phyloP scores from a whole-genome alignment of 768 basidiomycete genomes.

The Royoungia palumana region DNA sequence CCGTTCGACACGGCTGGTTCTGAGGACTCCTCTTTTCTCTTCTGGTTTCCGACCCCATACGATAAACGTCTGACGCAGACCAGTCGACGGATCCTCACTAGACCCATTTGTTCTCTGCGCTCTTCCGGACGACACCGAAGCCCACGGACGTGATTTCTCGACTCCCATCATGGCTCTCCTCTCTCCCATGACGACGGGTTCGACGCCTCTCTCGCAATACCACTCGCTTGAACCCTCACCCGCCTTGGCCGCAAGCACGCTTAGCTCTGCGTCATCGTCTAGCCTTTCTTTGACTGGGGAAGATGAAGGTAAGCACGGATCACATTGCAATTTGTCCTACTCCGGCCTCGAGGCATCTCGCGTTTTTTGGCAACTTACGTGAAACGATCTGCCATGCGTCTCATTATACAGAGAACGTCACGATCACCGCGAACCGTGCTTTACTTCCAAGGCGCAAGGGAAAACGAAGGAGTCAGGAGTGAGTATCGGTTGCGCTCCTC shows the following conservation, averaged over 20 bases:
- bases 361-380: slow-evolving; percentile 33
- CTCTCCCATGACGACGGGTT: slow-evolving; percentile 23
- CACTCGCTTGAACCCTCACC: slow-evolving; percentile 33
- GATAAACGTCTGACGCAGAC: slow-evolving; percentile 40
- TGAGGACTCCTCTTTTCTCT: slow-evolving; percentile 52
- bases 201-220: slow-evolving; percentile 33
- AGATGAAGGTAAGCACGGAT: slow-evolving; percentile 58
- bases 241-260: slow-evolving; percentile 13
- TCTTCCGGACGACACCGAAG: slow-evolving; percentile 8
- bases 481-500: slow-evolving; percentile 33
- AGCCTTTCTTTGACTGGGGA: slow-evolving; percentile 50
- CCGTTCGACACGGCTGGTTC: not conserved
- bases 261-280: slow-evolving; percentile 41
- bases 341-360: slow-evolving; percentile 21
- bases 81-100: slow-evolving; percentile 55
- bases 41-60: slow-evolving; percentile 37
- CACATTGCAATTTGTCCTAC: slow-evolving; percentile 12
- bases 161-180: slow-evolving; percentile 24
- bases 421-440: slow-evolving; percentile 57
- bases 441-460: slow-evolving; percentile 42
- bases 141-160: not conserved
- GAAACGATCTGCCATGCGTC: slow-evolving; percentile 29
- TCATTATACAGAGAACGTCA: slow-evolving; percentile 58
- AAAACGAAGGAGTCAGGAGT: slow-evolving; percentile 67
- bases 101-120: not conserved